phyloP scores from a whole-genome alignment of 148 eudicot species.

The Diospyros lotus region DNA sequence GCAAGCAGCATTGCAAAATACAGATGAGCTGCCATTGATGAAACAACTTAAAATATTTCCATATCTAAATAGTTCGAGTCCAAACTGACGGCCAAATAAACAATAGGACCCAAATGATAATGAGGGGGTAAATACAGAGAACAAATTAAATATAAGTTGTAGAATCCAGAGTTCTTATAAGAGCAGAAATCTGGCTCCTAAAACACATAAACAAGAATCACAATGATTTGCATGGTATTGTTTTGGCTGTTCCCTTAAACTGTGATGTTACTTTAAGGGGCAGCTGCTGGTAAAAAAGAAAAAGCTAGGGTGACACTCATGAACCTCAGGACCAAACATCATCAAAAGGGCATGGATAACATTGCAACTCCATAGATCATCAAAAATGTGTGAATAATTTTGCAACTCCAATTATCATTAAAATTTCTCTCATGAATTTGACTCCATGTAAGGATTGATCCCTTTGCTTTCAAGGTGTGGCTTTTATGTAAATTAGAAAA shows the following conservation, averaged over 20 bases:
- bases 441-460: too few relatives aligned
- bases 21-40: not conserved
- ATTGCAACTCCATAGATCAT: not conserved
- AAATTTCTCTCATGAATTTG: not conserved
- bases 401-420: not conserved
- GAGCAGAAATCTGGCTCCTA: not conserved
- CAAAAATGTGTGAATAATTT: not conserved
- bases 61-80: too few relatives aligned
- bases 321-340: not conserved
- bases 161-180: not conserved
- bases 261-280: not conserved
- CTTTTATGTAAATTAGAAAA: too few relatives aligned
- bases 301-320: not conserved
- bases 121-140: not conserved
- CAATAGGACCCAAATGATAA: not conserved
- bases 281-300: not conserved
- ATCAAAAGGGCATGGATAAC: not conserved
- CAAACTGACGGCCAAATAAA: not conserved
- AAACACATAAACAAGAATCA: not conserved
- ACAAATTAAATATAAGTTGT: too few relatives aligned
- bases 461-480: too few relatives aligned
- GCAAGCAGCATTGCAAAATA: not conserved
- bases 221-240: not conserved
- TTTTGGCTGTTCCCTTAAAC: not conserved
- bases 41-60: not conserved